Conservation (phyloP, 2,329 filamentous ascomycete species). For the Fusarium paranaense region DNA sequence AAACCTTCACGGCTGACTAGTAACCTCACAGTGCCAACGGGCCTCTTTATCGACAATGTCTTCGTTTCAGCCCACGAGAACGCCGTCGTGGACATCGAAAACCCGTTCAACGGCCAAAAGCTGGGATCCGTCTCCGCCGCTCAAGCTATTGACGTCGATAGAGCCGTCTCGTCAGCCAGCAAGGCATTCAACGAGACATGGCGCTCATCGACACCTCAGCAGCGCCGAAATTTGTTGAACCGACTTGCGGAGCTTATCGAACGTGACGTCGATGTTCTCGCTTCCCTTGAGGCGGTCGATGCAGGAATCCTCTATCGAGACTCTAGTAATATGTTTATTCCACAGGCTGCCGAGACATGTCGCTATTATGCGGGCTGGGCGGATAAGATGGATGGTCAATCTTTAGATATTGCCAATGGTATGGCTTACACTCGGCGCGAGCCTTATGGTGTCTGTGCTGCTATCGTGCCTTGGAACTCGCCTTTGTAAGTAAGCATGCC, state of each 20-base stretch:
- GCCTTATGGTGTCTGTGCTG: conserved; percentile 76
- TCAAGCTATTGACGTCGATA: conserved; percentile 65
- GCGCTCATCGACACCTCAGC: conserved; percentile 72
- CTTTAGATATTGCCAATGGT: conserved; percentile 77
- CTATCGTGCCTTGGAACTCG: conserved; percentile 82
- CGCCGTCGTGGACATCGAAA: not conserved
- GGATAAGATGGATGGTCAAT: conserved; percentile 86
- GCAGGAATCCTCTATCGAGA: conserved; percentile 76
- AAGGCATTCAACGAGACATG: conserved; percentile 78
- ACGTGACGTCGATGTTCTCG: conserved; percentile 76
- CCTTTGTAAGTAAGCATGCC: conserved; percentile 55
- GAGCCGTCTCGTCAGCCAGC: conserved; percentile 82
- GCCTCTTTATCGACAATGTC: conserved; percentile 27
- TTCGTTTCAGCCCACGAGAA: conserved; percentile 5
- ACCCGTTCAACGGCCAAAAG: conserved; percentile 12
- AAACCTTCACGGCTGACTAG: not conserved
- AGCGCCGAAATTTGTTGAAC: conserved; percentile 73
- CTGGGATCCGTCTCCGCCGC: conserved; percentile 13
- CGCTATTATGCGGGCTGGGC: conserved; percentile 81
- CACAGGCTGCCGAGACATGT: conserved; percentile 50
- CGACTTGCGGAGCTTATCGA: conserved; percentile 82
- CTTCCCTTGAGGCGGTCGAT: conserved; percentile 83
- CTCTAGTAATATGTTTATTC: conserved; percentile 61
- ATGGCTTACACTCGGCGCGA: conserved; percentile 82
- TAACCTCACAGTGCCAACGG: conserved; percentile 12